Evolutionary conservation across 176 grass and related monocot species (phyloP), one percentile per base, ranked within the genome.

Genomic region (Eleusine coracana): DNA sequence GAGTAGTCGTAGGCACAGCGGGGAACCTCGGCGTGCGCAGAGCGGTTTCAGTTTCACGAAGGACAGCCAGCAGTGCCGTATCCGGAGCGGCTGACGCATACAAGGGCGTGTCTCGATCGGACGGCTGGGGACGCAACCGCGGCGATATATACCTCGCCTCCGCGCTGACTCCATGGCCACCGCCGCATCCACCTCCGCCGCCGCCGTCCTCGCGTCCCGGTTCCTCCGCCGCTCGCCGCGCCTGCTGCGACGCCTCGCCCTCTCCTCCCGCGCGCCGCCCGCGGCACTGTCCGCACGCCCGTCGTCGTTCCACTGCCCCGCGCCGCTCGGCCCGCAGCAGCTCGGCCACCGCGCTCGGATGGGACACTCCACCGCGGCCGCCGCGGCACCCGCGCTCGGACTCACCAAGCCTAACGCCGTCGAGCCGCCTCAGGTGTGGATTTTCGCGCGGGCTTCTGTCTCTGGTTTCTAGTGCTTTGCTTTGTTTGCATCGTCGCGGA

Each of bases 361-460:
- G 96, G 96, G 82, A 0, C 90, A 95, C 87, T 77, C 91, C 34
- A 37, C 90, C 20, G 91, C 89, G 17, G 60, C 87, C 38, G 41
- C 82, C 46, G 64, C 45, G 11, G 44, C 76, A n/a, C 34, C 64
- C 4, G 69, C 85, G 70, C 93, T 99, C 59, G 96, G 96, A 0
- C 87, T 99, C 36, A 99, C 96, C 44, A 92, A 93, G 70, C 65
- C 96, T 48, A 89, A 89, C 77, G 58, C 68, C 79, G 68, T 99
- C 14, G 96, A 93, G 80, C 80, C 71, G 54, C 96, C 89, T 36
- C 91, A 99, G 96, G 96, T 98, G 0, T 0, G 78, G 49, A 23
- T 18, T 8, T 18, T 13, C 29, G 10, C 12, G 48, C 7, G 65
- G 6, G 21, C 4, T 5, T 6, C 11, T 27, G 44, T 38, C 63